A percentile compares a stretch with the other conserved stretches of the same genome.
phyloP scores from a whole-genome alignment of 1,284 basidiomycete genomes.

The Cutaneotrichosporon mucoides region DNA sequence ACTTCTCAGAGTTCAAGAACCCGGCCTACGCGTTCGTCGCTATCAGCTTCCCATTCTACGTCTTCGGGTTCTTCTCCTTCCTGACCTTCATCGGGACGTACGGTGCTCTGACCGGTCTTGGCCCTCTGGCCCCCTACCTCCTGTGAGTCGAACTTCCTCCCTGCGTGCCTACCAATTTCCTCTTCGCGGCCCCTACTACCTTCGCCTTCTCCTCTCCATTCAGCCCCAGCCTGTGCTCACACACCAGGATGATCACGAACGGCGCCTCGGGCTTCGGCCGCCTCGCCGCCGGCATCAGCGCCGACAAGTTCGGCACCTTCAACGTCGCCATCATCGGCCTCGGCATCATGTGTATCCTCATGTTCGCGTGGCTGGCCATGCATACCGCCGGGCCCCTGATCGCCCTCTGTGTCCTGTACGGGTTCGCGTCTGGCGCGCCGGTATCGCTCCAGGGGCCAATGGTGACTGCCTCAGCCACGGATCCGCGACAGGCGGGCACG shows the following conservation, averaged over 20 bases:
- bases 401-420: conserved; percentile 32
- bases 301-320: conserved; percentile 33
- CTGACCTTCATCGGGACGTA: conserved; percentile 39
- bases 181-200: no score
- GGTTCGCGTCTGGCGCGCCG: conserved; percentile 31
- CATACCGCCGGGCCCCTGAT: conserved; percentile 24
- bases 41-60: conserved; percentile 23
- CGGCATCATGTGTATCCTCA: conserved; percentile 25
- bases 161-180: no score
- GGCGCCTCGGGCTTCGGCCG: conserved; percentile 33
- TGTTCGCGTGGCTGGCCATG: conserved; percentile 34
- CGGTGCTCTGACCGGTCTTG: conserved; percentile 27
- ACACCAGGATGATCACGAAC: conserved; percentile 28
- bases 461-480: conserved; percentile 23
- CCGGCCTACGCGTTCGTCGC: conserved; percentile 29
- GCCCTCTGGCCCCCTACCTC: conserved; percentile 35
- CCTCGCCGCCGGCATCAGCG: conserved; percentile 24
- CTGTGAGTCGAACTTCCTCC: no score
- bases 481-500: conserved; percentile 37
- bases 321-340: conserved; percentile 32
- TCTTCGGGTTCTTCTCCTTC: conserved; percentile 35
- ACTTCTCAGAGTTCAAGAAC: conserved; percentile 31
- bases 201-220: no score
- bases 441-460: conserved; percentile 37
- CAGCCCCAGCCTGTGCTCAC: no score